These are phyloP conservation scores for Tetrapisispora taiwanensis DNA, from an alignment of 805 yeast genomes.

Conservation along the genomic window DNA sequence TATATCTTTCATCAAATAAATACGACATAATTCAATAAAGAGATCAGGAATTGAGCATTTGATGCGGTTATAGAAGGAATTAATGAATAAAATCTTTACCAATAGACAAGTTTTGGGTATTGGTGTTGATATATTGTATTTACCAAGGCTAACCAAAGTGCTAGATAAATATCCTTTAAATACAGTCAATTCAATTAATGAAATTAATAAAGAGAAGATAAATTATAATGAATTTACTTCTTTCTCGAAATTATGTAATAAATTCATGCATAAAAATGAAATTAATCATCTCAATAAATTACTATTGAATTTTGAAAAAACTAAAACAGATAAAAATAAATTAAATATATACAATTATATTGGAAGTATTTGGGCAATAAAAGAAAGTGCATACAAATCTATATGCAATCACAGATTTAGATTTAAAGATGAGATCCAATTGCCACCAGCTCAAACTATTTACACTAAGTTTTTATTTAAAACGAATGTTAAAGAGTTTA, in stretches of 20 bases:
- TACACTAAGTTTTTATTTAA: constrained; percentile 21
- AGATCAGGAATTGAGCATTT: too few species aligned
- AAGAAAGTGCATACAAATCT: constrained; percentile 23
- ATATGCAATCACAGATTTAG: constrained; percentile 5
- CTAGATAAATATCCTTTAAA: constrained; percentile 9
- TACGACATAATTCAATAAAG: too few species aligned
- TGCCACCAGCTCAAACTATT: constrained; percentile 24
- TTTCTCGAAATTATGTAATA: constrained; percentile 13
- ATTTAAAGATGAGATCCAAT: constrained; percentile 6
- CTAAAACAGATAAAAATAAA: background rate
- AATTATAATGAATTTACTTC: background rate
- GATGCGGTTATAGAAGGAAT: too few species aligned
- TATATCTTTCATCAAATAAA: too few species aligned
- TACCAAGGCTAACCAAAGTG: constrained; percentile 19
- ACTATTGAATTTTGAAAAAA: background rate
- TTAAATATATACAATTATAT: constrained; percentile 8
- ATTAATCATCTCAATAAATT: constrained; percentile 6
- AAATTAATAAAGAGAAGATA: too few species aligned
- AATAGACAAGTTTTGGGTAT: constrained; percentile 11
- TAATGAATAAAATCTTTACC: background rate
- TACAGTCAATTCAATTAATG: background rate
- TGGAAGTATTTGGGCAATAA: constrained; percentile 27
- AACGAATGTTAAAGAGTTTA: constrained; percentile 5
- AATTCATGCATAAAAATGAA: constrained; percentile 23
- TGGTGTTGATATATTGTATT: constrained; percentile 24